Conservation (phyloP, 306 rosid genomes). For the Trichosanthes cucumerina region DNA sequence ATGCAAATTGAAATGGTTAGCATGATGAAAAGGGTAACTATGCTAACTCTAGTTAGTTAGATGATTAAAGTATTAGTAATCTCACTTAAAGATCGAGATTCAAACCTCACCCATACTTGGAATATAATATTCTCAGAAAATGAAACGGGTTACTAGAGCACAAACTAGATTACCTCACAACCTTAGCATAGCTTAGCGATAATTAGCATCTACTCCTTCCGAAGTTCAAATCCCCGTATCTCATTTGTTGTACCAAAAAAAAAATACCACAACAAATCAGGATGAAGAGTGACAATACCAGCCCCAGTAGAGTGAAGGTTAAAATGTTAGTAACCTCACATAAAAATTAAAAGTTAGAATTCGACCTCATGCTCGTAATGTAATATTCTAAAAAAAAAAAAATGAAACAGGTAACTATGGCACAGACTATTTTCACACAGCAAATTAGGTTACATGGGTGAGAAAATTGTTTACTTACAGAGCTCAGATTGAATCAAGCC, state of each 20-base stretch:
- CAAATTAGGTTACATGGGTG: conserved; percentile 11
- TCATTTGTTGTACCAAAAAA: no score
- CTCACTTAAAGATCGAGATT: background rate
- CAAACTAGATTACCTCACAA: no score
- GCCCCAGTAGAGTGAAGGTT: background rate
- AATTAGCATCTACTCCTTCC: no score
- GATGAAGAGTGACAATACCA: background rate
- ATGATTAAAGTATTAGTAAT: no score
- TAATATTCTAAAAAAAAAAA: background rate
- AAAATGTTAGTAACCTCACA: background rate
- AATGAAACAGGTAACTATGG: background rate
- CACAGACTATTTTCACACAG: conserved; percentile 3
- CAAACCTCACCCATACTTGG: background rate
- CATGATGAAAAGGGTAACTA: background rate
- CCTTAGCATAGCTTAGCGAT: no score
- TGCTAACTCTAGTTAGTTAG: background rate
- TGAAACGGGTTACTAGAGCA: no score
- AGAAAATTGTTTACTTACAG: background rate
- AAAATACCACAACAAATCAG: no score
- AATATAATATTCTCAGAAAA: no score
- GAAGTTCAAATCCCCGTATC: no score
- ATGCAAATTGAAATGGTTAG: background rate
- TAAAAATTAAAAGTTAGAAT: no score
- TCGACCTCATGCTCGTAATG: background rate
- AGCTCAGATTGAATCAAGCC: conserved; percentile 62